A percentile compares a stretch with the other conserved stretches of the same genome.
These are phyloP conservation scores for Isabelozyma heimii DNA, from an alignment of 805 yeast species.

Conservation along the genomic window DNA sequence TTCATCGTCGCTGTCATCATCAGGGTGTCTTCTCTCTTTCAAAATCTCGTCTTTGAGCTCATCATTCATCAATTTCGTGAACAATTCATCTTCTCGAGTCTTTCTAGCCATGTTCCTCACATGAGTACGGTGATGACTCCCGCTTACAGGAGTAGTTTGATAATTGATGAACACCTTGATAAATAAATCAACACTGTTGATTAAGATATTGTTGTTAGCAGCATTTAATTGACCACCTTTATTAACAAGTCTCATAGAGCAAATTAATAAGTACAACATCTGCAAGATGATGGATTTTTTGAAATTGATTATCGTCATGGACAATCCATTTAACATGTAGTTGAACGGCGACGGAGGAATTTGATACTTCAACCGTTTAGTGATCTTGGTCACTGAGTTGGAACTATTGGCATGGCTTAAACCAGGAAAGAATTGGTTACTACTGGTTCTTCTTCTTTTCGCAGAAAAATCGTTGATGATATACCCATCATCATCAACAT, in stretches of 20 bases:
- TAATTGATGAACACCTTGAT: conserved; percentile 38
- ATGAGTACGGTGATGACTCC: conserved; percentile 5
- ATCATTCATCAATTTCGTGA: conserved; percentile 35
- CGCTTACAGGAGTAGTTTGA: conserved; percentile 16
- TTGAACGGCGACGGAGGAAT: conserved; percentile 41
- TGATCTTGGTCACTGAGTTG: conserved; percentile 2
- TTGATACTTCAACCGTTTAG: conserved; percentile 17
- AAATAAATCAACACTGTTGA: conserved; percentile 29
- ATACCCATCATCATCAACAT: conserved; percentile 45
- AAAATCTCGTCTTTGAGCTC: conserved; percentile 37
- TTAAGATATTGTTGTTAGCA: conserved; percentile 17
- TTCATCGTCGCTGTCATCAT: conserved; percentile 26
- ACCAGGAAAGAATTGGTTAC: not conserved
- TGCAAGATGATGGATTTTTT: conserved; percentile 41
- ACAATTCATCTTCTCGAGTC: conserved; percentile 34
- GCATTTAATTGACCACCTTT: conserved; percentile 13
- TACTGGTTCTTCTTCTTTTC: conserved; percentile 26
- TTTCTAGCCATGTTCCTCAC: conserved; percentile 8
- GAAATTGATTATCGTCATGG: conserved; percentile 41
- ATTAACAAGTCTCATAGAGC: conserved; percentile 35
- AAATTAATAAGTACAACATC: conserved; percentile 40
- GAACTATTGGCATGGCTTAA: not conserved
- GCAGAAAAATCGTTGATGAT: conserved; percentile 43
- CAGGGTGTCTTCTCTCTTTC: conserved; percentile 24
- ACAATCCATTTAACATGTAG: conserved; percentile 39